These are phyloP conservation scores for Trypanosoma melophagium DNA, from an alignment of 208 protist species.

Conservation along the genomic window DNA sequence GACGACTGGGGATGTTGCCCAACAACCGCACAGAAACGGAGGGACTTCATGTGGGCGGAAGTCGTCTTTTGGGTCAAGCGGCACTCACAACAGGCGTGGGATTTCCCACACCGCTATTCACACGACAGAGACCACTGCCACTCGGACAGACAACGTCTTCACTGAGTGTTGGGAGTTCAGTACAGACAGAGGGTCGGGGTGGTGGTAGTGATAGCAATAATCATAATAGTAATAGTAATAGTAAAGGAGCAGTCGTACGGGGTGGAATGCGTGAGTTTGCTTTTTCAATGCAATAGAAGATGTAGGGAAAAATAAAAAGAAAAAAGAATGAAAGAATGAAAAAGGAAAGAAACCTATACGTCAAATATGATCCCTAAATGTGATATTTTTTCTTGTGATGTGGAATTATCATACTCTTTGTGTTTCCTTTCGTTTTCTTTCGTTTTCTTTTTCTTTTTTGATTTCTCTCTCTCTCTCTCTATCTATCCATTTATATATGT, in stretches of 20 bases:
- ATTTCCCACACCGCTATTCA: background rate
- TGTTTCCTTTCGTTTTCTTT: background rate
- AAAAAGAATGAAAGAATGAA: conserved; percentile 13
- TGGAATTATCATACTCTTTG: too few relatives aligned
- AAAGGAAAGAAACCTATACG: conserved; percentile 7
- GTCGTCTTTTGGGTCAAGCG: background rate
- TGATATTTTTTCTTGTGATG: too few relatives aligned
- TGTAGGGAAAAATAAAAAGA: background rate
- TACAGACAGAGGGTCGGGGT: background rate
- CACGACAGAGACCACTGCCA: conserved; percentile 2
- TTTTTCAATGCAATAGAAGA: conserved; percentile 19
- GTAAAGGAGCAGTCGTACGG: background rate
- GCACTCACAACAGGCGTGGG: background rate
- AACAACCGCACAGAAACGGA: background rate
- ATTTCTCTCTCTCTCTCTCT: background rate
- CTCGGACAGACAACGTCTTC: background rate
- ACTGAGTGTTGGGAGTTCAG: background rate
- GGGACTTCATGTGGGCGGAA: conserved; percentile 23
- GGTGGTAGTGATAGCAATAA: too few relatives aligned
- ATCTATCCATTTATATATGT: background rate
- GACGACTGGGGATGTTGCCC: conserved; percentile 15
- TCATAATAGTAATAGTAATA: too few relatives aligned
- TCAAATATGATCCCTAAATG: too few relatives aligned
- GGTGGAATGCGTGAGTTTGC: conserved; percentile 3
- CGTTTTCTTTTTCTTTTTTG: background rate